A percentile compares a stretch with the other conserved stretches of the same genome.
These are phyloP conservation scores for Cotoneaster glaucophyllus DNA, from an alignment of 306 rosid species.

Conservation along the genomic window DNA sequence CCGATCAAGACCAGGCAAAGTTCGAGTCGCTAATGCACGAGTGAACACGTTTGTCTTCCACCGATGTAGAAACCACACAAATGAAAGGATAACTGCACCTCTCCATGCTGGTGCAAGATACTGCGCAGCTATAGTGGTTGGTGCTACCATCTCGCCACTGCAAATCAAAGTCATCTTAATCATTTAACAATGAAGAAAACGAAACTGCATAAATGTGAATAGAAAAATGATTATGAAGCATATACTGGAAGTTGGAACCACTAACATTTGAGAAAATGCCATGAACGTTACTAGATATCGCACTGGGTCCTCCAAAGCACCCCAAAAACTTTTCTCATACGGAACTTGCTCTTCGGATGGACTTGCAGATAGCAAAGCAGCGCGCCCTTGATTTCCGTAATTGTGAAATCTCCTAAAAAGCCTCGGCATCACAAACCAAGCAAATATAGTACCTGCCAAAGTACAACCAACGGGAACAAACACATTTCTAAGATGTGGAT, in stretches of 20 bases:
- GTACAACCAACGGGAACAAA: constrained; percentile 59
- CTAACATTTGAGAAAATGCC: constrained; percentile 84
- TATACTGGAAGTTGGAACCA: constrained; percentile 17
- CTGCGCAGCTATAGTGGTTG: constrained; percentile 63
- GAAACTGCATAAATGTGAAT: not conserved
- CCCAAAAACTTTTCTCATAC: constrained; percentile 84
- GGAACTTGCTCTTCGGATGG: constrained; percentile 36
- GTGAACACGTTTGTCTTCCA: constrained; percentile 69
- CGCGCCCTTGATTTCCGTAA: constrained; percentile 53
- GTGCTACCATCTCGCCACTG: constrained; percentile 82
- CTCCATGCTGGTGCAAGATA: constrained; percentile 68
- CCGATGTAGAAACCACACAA: constrained; percentile 82
- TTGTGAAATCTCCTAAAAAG: constrained; percentile 69
- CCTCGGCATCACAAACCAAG: constrained; percentile 84
- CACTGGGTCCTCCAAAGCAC: constrained; percentile 88
- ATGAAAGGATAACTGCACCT: constrained; percentile 70
- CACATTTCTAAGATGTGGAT: constrained; percentile 58
- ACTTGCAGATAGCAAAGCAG: constrained; percentile 41
- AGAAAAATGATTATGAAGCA: not conserved
- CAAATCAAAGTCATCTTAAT: constrained; percentile 35
- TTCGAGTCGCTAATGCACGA: constrained; percentile 39
- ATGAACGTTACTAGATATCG: constrained; percentile 72
- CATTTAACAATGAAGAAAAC: constrained; percentile 13
- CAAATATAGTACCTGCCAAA: constrained; percentile 58
- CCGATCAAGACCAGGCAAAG: constrained; percentile 47